A percentile compares a stretch with the other conserved stretches of the same genome.
Conservation (phyloP, 176 grass and related monocot genomes). For the Stipa capillata region DNA sequence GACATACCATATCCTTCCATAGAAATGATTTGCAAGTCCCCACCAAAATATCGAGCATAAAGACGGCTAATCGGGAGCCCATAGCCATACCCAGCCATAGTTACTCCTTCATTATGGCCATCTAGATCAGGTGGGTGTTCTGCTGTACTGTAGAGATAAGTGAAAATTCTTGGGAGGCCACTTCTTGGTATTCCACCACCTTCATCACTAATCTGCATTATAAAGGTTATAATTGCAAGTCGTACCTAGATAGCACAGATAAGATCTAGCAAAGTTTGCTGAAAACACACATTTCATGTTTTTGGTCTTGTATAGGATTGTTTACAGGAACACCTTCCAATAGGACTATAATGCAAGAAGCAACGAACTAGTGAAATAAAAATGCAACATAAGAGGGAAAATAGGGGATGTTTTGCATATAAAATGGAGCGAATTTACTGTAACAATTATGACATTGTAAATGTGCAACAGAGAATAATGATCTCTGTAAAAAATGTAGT, state of each 20-base stretch:
- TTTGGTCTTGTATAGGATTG: neutral
- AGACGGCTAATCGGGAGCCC: conserved; percentile 89
- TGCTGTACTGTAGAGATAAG: conserved; percentile 95
- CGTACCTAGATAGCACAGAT: neutral
- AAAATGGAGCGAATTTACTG: neutral
- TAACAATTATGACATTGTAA: neutral
- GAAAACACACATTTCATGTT: neutral
- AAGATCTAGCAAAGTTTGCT: neutral
- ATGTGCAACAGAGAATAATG: neutral
- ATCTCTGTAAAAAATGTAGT: neutral
- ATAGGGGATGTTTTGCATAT: neutral
- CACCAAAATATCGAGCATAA: conserved; percentile 95
- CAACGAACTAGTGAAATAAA: neutral
- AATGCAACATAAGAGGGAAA: neutral
- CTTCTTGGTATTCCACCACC: conserved; percentile 96
- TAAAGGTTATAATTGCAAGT: neutral
- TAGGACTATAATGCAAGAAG: neutral
- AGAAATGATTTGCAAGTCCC: conserved; percentile 91
- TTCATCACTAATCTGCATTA: conserved; percentile 87
- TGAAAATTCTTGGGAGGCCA: conserved; percentile 89
- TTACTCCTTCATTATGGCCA: conserved; percentile 53
- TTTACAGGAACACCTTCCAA: neutral
- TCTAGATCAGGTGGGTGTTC: conserved; percentile 63
- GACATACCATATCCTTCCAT: conserved; percentile 99
- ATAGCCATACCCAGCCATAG: conserved; percentile 93